A percentile compares a stretch with the other conserved stretches of the same genome.
Conservation (phyloP, 768 basidiomycete genomes). For the Boletellus emodensis region DNA sequence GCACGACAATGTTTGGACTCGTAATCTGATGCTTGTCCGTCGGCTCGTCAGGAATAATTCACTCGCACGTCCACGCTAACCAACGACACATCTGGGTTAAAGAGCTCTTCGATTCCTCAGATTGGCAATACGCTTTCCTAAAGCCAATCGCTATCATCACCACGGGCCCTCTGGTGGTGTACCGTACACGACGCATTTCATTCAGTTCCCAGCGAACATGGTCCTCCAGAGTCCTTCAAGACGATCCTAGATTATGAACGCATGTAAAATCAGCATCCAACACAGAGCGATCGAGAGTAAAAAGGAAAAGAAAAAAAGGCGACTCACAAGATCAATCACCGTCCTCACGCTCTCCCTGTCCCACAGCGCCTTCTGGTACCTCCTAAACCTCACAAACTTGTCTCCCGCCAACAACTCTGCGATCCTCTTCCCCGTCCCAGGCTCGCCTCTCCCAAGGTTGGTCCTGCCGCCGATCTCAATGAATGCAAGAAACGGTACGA, state of each 20-base stretch:
- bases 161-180: no score
- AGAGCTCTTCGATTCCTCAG: no score
- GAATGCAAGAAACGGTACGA: conserved; percentile 53
- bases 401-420: conserved; percentile 38
- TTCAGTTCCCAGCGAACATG: not conserved
- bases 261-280: not conserved
- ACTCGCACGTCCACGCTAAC: no score
- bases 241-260: conserved; percentile 1
- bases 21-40: no score
- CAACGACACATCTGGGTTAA: no score
- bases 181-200: not conserved
- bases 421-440: conserved; percentile 43
- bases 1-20: no score
- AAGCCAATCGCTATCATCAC: no score
- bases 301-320: not conserved
- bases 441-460: conserved; percentile 46
- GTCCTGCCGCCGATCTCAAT: conserved; percentile 39
- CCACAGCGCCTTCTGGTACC: conserved; percentile 46
- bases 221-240: not conserved
- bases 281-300: not conserved
- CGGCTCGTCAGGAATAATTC: no score
- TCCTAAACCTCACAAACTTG: conserved; percentile 45
- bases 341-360: conserved; percentile 29
- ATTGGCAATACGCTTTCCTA: no score
- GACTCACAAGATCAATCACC: conserved; percentile 5